Base-by-base conservation (phyloP, 371 early-diverging fungal species). In the Catenaria anguillulae region DNA sequence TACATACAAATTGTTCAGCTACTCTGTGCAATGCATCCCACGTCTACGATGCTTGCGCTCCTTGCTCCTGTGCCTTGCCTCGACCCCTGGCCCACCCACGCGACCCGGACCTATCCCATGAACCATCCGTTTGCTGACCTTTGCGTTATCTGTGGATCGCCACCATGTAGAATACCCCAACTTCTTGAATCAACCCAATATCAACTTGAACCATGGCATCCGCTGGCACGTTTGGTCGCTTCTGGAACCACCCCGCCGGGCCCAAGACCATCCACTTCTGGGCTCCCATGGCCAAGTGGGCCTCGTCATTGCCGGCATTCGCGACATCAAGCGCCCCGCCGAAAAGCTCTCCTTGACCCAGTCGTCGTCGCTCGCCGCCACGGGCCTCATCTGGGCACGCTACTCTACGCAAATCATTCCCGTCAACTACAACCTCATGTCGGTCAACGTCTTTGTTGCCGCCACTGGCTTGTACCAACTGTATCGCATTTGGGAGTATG, bases 341-440 rank as follows among this genome's bases (percentile, higher is more conserved):
- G 96, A 97, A 63, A 87, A 89, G 67, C 74, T 97, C 67, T 84
- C 85, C 62, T 73, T 90, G 56, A 74, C 79, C 46, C 93, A 92
- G 78, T 82, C 77, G 63, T 36, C 75, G 55, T 89, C 95, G 21
- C 77, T 95, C 67, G 82, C 92, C 31, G 89, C 90, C 59, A 95
- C 97, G 29, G 97, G 97, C 59, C 63, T 91, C 63, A 96, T 95
- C 71, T 96, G 97, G 97, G 84, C 89, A 33, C 87, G 97, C 55
- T 96, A 93, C 75, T 89, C 94, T 15, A 80, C 83, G 61, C 89
- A 89, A 34, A 96, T 96, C 64, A 92, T 77, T 34, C 97, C 97
- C 63, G 82, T 83, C 71, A 96, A 96, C 78, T 93, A 82, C 70
- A 74, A 82, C 63, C 71, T 96, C 68, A 81, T 93, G 65, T 75